Evolutionary conservation across 371 early-diverging fungal species (phyloP), one percentile per base, ranked within the genome.

Genomic region (Syncephalastrum racemosum): DNA sequence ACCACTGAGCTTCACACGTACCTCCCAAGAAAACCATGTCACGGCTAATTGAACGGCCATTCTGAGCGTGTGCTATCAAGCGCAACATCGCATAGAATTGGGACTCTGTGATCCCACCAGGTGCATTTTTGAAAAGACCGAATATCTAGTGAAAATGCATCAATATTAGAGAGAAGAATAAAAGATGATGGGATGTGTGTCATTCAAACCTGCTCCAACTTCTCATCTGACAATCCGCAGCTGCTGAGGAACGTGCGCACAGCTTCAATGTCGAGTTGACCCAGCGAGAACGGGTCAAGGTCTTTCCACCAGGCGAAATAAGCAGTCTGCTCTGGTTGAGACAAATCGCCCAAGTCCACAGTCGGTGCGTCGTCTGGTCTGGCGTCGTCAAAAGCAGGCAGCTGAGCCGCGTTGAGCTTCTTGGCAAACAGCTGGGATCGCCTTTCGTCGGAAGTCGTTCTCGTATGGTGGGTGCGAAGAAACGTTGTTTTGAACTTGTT

Each of bases 221-320:
- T 69, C 22, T 64, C 53, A 40, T 72, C 66, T 24, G 62, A 58
- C 12, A 78, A 59, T 50, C 63, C 62, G 53, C 71, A 72, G 19
- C 71, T 73, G 31, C 56, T 64, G 18, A 78, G 48, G 43, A 78
- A 78, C 46, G 64, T 63, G 3, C 73, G 52, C 19, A 73, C 50
- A 13, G 69, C 68, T 31, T 67, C 58, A 24, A 69, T 71, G 50
- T 73, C 65, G 27, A 73, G 62, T 25, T 54, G 54, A 12, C 67
- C 59, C 6, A 70, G 56, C 13, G 56, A 60, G 59, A 78, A 78
- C 10, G 75, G 79, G 58, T 75, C 75, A 4, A 78, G 46, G 51
- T 73, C 75, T 49, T 67, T 75, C 75, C 75, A 78, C 79, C 79
- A 78, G 14, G 75, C 64, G 22, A 51, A 55, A 53, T 77, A 77